Evolutionary conservation across 2,329 filamentous ascomycete genomes (phyloP), one percentile per base, ranked within the genome.

Genomic region (Sporothrix phasma): DNA sequence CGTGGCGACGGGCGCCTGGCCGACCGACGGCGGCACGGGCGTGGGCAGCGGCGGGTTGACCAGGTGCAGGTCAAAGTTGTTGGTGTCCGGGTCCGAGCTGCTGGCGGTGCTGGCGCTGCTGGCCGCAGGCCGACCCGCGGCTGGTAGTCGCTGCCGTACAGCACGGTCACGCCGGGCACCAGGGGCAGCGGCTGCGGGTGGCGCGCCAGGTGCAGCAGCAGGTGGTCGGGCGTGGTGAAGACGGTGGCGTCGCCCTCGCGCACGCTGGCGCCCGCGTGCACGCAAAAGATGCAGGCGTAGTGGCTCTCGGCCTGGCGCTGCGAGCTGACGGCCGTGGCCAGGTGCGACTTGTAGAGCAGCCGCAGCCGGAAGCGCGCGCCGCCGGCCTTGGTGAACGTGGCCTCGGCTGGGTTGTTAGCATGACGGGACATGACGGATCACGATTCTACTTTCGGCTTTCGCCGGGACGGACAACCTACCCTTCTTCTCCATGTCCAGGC

Each of bases 281-380:
- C 71, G 64, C 76, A 78, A 66, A 76, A 78, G 1, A 78, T 67
- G 60, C 77, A 78, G 4, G 71, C 76, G 63, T 76, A 77, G 53
- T 73, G 69, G 60, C 72, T 71, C 29, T 74, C 72, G 39, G 71
- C 68, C 39, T 73, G 68, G 26, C 68, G 68, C 46, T 66, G 65
- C 47, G 68, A 68, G 31, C 13, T 69, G 17, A 69, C 69, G 5
- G 66, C 69, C 13, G 71, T 72, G n/a, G 70, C 63, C 3, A 79
- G 65, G 62, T 79, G 77, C 15, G 75, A 77, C 62, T 79, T 79
- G 69, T 75, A 77, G 11, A 78, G 71, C 29, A 79, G 72, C 0
- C 77, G 74, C 15, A 76, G 70, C 5, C 77, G 76, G 68, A 76
- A 78, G 1, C 71, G 69, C 4, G 76, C 60, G 37, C 64, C 70